Evolutionary conservation across 192 early-diverging fungal species (phyloP).

Genomic region (Backusella westeae): DNA sequence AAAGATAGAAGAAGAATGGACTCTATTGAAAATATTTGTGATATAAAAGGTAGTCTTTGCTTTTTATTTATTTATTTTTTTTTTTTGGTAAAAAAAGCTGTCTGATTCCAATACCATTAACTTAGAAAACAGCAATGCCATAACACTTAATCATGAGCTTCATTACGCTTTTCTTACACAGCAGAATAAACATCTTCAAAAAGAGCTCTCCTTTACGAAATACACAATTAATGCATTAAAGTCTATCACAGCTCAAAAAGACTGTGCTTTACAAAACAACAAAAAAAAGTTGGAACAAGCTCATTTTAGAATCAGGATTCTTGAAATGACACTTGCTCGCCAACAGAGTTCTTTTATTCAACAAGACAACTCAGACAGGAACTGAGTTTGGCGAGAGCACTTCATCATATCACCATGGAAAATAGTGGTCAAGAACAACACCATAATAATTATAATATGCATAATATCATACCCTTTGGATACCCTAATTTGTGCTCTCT

Average conservation of each 20-base stretch:
- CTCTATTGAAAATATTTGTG: neutral
- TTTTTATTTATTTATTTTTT: neutral
- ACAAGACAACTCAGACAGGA: neutral
- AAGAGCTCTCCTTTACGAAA: conserved; percentile 26
- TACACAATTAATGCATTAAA: conserved; percentile 32
- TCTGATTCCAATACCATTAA: neutral
- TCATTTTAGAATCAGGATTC: conserved; percentile 31
- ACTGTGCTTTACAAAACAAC: conserved; percentile 22
- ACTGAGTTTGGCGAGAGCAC: neutral
- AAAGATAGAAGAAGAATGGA: neutral
- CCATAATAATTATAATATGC: neutral
- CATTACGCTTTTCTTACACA: conserved; percentile 26
- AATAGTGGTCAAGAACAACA: neutral
- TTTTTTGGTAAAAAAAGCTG: neutral
- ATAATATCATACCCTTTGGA: neutral
- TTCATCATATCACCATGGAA: neutral
- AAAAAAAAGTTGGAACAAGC: conserved; percentile 30
- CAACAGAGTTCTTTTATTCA: conserved; percentile 9
- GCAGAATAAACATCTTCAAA: conserved; percentile 27
- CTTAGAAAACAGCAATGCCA: neutral
- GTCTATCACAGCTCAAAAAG: conserved; percentile 31
- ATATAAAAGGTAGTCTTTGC: neutral
- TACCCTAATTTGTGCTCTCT: neutral
- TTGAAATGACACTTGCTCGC: conserved; percentile 13
- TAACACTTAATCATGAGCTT: conserved; percentile 7